phyloP scores from a whole-genome alignment of 805 yeast species.

The Hanseniaspora guilliermondii region DNA sequence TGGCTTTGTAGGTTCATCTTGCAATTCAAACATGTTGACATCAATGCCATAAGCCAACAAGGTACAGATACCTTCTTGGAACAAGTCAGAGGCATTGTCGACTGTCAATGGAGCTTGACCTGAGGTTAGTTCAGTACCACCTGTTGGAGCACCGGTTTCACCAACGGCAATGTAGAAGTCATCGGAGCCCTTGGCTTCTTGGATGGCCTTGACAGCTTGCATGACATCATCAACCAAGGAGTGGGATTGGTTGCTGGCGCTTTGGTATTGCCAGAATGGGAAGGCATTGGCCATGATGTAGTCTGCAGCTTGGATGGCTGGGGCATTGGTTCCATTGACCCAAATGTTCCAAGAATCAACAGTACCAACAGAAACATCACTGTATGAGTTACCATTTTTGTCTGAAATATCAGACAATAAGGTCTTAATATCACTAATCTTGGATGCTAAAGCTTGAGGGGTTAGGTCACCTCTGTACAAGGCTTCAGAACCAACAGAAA shows the following conservation, averaged over 20 bases:
- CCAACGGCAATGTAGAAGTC: conserved; percentile 90
- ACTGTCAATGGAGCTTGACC: conserved; percentile 46
- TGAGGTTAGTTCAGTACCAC: conserved; percentile 40
- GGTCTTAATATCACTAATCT: conserved; percentile 50
- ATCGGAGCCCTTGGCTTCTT: conserved; percentile 73
- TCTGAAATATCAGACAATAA: conserved; percentile 53
- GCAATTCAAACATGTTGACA: conserved; percentile 86
- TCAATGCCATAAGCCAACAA: conserved; percentile 93
- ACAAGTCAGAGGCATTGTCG: conserved; percentile 63
- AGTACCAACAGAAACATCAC: conserved; percentile 68
- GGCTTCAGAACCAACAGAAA: conserved; percentile 92
- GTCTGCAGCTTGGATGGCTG: conserved; percentile 72
- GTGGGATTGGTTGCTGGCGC: conserved; percentile 66
- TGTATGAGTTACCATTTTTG: conserved; percentile 67
- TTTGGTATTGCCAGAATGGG: conserved; percentile 98
- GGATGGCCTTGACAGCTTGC: conserved; percentile 89
- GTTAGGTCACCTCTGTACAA: conserved; percentile 80
- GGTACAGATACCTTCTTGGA: conserved; percentile 84
- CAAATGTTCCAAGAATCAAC: conserved; percentile 93
- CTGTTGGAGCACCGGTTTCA: conserved; percentile 95
- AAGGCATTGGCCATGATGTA: conserved; percentile 86
- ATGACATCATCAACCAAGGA: conserved; percentile 93
- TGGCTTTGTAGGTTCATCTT: conserved; percentile 95
- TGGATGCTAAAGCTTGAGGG: conserved; percentile 57
- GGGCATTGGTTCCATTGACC: conserved; percentile 61